Percentiles rank a stretch among this genome's conserved stretches.
Conservation (phyloP, 1,284 basidiomycete species). For the Puccinia coronata region DNA sequence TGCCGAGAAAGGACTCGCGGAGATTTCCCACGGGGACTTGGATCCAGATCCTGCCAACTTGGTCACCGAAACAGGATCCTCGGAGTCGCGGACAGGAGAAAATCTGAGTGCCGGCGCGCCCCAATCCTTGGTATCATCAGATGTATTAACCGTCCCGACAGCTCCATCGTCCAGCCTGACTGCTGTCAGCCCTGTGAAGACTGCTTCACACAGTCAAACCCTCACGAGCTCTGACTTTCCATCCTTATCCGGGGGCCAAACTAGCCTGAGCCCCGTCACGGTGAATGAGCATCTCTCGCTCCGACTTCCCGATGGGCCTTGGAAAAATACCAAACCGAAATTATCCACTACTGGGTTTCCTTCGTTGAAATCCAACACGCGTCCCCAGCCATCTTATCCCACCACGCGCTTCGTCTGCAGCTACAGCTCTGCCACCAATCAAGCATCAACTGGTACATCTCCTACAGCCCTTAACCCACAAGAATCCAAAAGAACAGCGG, state of each 20-base stretch:
- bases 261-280: not conserved
- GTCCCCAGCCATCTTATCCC: not conserved
- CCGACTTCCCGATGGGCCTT: not conserved
- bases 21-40: not conserved
- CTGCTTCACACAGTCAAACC: not conserved
- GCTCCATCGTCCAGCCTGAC: not conserved
- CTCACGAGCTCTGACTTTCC: not conserved
- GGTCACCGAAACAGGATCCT: not conserved
- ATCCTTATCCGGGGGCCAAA: not conserved
- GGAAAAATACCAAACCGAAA: not conserved
- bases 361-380: not conserved
- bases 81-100: not conserved
- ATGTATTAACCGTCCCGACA: not conserved
- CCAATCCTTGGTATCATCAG: not conserved
- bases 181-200: not conserved
- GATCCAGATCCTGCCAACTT: not conserved
- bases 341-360: not conserved
- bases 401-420: conserved; percentile 1
- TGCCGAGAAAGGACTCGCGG: not conserved
- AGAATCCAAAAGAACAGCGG: not conserved
- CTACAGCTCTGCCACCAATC: not conserved
- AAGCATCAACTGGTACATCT: too few relatives aligned
- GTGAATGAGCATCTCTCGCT: not conserved
- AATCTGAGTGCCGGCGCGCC: not conserved
- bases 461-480: not conserved